Conservation (phyloP, 352 stramenopile species). For the Pythium rhizo-oryzae region DNA sequence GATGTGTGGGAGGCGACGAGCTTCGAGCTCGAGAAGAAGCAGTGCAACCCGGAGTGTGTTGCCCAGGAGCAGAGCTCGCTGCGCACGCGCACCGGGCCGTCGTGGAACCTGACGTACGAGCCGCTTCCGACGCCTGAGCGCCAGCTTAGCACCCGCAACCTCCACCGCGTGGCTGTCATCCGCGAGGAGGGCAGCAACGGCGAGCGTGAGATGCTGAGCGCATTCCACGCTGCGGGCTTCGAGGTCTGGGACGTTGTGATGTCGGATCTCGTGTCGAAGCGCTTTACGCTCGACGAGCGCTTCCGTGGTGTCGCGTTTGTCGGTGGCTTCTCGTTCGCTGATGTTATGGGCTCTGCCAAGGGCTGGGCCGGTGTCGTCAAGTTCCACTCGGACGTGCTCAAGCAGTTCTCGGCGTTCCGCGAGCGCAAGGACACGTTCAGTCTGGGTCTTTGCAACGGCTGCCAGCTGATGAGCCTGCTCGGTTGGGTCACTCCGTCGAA, state of each 20-base stretch:
- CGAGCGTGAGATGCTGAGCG: constrained; percentile 98
- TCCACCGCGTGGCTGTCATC: constrained; percentile 96
- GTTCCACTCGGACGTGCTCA: constrained; percentile 95
- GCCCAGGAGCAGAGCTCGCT: constrained; percentile 93
- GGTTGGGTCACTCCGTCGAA: constrained; percentile 93
- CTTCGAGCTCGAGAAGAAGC: constrained; percentile 97
- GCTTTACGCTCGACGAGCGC: constrained; percentile 89
- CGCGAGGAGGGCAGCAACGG: constrained; percentile 99
- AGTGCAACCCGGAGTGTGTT: constrained; percentile 97
- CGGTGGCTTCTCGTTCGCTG: constrained; percentile 98
- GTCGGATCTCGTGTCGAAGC: constrained; percentile 94
- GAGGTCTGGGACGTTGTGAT: constrained; percentile 99
- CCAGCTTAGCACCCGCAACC: constrained; percentile 71
- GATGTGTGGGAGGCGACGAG: constrained; percentile 99
- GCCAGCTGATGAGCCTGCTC: constrained; percentile 99
- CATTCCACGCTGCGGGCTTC: constrained; percentile 97
- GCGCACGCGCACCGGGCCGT: constrained; percentile 80
- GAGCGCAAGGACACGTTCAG: constrained; percentile 97
- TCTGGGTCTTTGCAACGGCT: constrained; percentile 99
- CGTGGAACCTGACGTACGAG: constrained; percentile 91
- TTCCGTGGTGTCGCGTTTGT: constrained; percentile 99
- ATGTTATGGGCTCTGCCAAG: constrained; percentile 99
- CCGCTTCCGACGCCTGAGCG: constrained; percentile 83
- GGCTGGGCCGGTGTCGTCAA: constrained; percentile 98
- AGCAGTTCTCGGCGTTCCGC: constrained; percentile 97